Evolutionary conservation across 2,329 filamentous ascomycete genomes (phyloP), one percentile per base, ranked within the genome.

Genomic region (Ophiostoma sp.): DNA sequence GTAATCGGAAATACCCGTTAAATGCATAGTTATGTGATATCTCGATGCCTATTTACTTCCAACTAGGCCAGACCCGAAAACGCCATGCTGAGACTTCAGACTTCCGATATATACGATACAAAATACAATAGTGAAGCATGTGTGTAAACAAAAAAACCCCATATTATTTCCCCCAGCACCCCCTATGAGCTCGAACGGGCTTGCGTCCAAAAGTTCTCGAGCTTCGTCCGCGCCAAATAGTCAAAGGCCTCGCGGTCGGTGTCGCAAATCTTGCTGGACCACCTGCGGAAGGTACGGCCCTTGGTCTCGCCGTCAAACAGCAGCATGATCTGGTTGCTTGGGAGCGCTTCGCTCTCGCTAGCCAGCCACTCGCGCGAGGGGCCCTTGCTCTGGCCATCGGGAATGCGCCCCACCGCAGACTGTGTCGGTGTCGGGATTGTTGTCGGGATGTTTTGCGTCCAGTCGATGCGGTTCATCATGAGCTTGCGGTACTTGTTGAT

Each of bases 121-220:
- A 9, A 61, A 61, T 39, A 61, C 7, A 39, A 61, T 19, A 33
- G 55, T 31, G 8, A 61, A 61, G 2, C 31, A n/a, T 61, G 31
- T 2, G 31, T 39, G 31, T 39, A 39, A 17, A 39, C 15, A 22
- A 12, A 11, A n/a, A 19, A 0, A 9, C 7, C 31, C 57, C n/a
- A 1, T 17, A 3, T 22, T 39, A n/a, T n/a, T n/a, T n/a, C n/a
- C n/a, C n/a, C n/a, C n/a, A n/a, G n/a, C n/a, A n/a, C n/a, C 19
- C 57, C 3, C 52, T 63, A 73, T 11, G 55, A 64, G 28, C 39
- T 50, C 22, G 72, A 66, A 85, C 97, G 97, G 0, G 95, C 95
- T 77, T 96, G 83, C 11, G 92, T 92, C 96, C 96, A 99, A 79
- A 99, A 95, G 78, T 92, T 97, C 78, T 98, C 95, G 88, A 98